Percentiles rank a stretch among this genome's conserved stretches.
These are phyloP conservation scores for Hymenoscyphus infarciens DNA, from an alignment of 2,329 filamentous ascomycete genomes.

Conservation along the genomic window DNA sequence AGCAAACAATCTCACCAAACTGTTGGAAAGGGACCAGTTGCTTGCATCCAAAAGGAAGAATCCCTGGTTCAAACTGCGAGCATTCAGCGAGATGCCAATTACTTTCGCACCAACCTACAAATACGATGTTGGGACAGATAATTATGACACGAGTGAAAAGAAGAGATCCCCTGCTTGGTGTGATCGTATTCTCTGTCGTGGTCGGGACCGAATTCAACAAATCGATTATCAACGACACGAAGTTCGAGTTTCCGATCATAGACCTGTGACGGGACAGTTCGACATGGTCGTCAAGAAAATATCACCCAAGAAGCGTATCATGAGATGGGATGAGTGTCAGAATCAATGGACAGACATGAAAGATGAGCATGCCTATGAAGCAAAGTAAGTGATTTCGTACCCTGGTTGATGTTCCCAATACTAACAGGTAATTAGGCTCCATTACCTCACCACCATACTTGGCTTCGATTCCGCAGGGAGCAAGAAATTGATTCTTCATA, in stretches of 20 bases:
- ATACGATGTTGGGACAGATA: conserved; percentile 93
- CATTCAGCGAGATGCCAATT: conserved; percentile 88
- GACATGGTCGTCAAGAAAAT: conserved; percentile 82
- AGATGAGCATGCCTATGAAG: conserved; percentile 63
- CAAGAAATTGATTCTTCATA: conserved; percentile 27
- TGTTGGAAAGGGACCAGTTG: conserved; percentile 90
- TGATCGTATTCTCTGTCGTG: conserved; percentile 82
- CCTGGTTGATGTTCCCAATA: conserved; percentile 4
- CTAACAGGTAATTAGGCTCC: conserved; percentile 45
- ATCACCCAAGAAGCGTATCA: conserved; percentile 59
- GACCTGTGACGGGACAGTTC: conserved; percentile 85
- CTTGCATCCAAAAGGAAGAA: conserved; percentile 86
- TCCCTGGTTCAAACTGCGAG: conserved; percentile 80
- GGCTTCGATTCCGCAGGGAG: conserved; percentile 38
- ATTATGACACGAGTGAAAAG: conserved; percentile 93
- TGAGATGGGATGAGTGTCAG: conserved; percentile 70
- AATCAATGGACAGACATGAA: conserved; percentile 71
- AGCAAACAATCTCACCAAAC: conserved; percentile 73
- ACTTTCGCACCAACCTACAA: conserved; percentile 96
- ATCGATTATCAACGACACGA: conserved; percentile 86
- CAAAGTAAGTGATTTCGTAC: conserved; percentile 61
- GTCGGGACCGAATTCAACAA: conserved; percentile 79
- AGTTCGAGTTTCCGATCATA: conserved; percentile 84
- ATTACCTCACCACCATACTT: conserved; percentile 62
- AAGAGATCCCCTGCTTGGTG: conserved; percentile 94